Evolutionary conservation across 345 rosid genomes (phyloP).

Genomic region (Syzygium grande): DNA sequence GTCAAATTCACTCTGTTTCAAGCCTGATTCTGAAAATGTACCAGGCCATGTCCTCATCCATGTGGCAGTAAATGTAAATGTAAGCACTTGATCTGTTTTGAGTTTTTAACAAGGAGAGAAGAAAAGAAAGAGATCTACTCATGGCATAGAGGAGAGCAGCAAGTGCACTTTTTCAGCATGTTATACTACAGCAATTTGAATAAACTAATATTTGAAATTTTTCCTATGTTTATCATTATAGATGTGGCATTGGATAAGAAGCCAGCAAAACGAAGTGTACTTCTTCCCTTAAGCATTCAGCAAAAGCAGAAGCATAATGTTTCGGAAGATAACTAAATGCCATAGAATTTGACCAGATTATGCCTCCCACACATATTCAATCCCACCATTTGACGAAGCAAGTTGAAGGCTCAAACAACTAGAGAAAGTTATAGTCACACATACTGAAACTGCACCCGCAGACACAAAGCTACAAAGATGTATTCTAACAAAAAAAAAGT

Average conservation of each 20-base stretch:
- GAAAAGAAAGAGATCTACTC: not conserved
- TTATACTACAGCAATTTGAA: not conserved
- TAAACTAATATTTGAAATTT: not conserved
- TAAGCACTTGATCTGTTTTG: not conserved
- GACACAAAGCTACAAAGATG: not conserved
- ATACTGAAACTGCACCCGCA: not conserved
- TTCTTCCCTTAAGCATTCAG: not conserved
- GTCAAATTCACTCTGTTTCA: not conserved
- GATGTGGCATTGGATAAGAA: not conserved
- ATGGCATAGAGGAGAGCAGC: not conserved
- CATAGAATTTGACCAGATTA: not conserved
- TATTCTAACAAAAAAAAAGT: not conserved
- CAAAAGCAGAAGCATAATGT: not conserved
- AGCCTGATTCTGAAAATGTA: not conserved
- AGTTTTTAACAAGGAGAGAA: not conserved
- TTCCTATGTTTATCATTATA: not conserved
- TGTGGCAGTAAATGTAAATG: not conserved
- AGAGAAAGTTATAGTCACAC: not conserved
- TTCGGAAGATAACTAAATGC: not conserved
- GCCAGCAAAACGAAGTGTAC: not conserved
- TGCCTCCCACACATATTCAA: not conserved
- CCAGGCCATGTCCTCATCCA: not conserved
- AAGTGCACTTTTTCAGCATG: not conserved
- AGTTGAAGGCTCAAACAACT: not conserved
- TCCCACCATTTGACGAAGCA: not conserved